Evolutionary conservation across 805 yeast species (phyloP).

Genomic region (Yamadazyma paraphyllophila): DNA sequence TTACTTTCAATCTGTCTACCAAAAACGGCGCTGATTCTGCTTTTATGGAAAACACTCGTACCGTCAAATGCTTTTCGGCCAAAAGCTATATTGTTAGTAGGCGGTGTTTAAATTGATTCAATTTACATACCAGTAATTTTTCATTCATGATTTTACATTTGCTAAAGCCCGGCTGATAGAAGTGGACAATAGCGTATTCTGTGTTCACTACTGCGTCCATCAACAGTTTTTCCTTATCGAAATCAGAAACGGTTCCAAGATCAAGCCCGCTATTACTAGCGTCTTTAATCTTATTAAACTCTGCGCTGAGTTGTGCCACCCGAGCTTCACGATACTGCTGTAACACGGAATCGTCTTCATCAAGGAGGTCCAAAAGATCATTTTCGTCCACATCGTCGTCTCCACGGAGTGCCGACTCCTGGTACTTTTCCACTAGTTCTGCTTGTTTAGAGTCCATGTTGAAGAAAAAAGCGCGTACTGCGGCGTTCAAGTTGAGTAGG

Average conservation of each 20-base stretch:
- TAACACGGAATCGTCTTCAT: constrained; percentile 45
- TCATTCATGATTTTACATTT: constrained; percentile 62
- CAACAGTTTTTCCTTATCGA: constrained; percentile 54
- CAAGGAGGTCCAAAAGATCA: constrained; percentile 51
- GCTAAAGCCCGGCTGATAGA: constrained; percentile 57
- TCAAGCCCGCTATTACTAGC: constrained; percentile 13
- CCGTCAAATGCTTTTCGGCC: constrained; percentile 56
- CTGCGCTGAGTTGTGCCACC: constrained; percentile 51
- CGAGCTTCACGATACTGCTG: constrained; percentile 61
- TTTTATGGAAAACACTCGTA: constrained; percentile 52
- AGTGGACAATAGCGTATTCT: constrained; percentile 53
- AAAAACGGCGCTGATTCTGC: constrained; percentile 74
- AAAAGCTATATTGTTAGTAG: constrained; percentile 23
- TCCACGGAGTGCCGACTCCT: constrained; percentile 33
- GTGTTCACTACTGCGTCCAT: constrained; percentile 48
- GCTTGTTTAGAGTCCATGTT: constrained; percentile 33
- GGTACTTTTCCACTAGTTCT: constrained; percentile 43
- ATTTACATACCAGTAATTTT: constrained; percentile 21
- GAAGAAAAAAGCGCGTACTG: constrained; percentile 6
- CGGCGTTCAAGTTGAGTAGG: too few relatives aligned
- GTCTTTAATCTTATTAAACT: constrained; percentile 36
- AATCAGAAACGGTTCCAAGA: constrained; percentile 39
- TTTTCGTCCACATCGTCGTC: constrained; percentile 29
- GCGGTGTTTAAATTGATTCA: constrained; percentile 8
- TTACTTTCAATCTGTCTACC: constrained; percentile 58